Evolutionary conservation across 2,329 filamentous ascomycete species (phyloP).

Genomic region (Fusarium subglutinans): DNA sequence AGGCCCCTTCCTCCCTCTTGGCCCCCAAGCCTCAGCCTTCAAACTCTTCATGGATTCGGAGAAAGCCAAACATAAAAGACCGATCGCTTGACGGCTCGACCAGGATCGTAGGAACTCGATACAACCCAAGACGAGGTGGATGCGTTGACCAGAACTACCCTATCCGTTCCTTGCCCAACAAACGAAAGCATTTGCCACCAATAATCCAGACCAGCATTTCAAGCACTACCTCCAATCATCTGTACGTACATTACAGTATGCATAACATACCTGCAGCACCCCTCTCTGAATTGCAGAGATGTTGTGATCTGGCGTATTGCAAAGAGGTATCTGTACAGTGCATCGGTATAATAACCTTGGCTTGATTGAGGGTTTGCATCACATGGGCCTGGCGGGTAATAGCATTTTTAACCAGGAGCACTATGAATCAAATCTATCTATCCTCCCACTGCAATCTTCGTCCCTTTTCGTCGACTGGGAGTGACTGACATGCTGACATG

Average conservation of each 20-base stretch:
- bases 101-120: conserved; percentile 24
- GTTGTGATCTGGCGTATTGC: conserved; percentile 23
- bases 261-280: conserved; percentile 50
- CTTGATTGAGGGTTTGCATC: conserved; percentile 32
- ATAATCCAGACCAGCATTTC: conserved; percentile 13
- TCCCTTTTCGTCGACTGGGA: conserved; percentile 5
- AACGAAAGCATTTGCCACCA: conserved; percentile 28
- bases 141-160: conserved; percentile 26
- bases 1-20: conserved; percentile 18
- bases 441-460: background rate
- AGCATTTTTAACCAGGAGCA: conserved; percentile 19
- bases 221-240: conserved; percentile 31
- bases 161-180: conserved; percentile 17
- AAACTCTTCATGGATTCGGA: background rate
- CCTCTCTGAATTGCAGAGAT: conserved; percentile 27
- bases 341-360: background rate
- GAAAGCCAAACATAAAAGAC: background rate
- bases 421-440: background rate
- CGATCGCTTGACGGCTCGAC: conserved; percentile 7
- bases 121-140: conserved; percentile 19
- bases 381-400: conserved; percentile 16
- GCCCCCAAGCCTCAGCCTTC: conserved; percentile 3
- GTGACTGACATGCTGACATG: background rate
- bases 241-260: conserved; percentile 51
- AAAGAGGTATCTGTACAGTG: conserved; percentile 13